These are phyloP conservation scores for Calonectria montana DNA, from an alignment of 2,329 filamentous ascomycete species.

Conservation along the genomic window DNA sequence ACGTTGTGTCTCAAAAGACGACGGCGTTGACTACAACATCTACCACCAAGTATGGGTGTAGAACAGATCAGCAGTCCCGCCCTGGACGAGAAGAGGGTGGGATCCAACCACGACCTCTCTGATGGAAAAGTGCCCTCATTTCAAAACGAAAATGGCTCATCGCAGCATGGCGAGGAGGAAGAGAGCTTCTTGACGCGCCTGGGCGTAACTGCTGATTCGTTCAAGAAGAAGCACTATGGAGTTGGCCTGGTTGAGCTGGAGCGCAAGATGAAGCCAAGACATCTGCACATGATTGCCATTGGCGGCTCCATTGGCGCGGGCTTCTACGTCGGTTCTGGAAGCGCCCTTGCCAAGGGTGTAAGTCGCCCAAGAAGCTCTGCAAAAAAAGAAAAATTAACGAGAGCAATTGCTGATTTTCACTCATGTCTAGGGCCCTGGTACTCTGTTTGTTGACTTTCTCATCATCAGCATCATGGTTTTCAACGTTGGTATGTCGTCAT, in stretches of 20 bases:
- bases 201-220: slow-evolving; percentile 11
- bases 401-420: background rate
- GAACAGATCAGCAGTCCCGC: slow-evolving; percentile 7
- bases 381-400: background rate
- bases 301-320: slow-evolving; percentile 16
- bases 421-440: slow-evolving; percentile 3
- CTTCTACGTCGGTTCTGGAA: slow-evolving; percentile 14
- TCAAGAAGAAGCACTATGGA: slow-evolving; percentile 16
- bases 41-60: background rate
- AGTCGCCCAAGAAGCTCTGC: background rate
- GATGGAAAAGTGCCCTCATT: slow-evolving; percentile 4
- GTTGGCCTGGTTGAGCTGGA: slow-evolving; percentile 15
- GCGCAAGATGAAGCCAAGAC: slow-evolving; percentile 16
- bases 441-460: slow-evolving; percentile 15
- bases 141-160: background rate
- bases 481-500: slow-evolving; percentile 14
- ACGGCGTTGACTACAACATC: background rate
- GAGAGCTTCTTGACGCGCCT: slow-evolving; percentile 8
- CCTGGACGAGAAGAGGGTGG: slow-evolving; percentile 15
- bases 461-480: slow-evolving; percentile 21
- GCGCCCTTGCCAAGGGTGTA: slow-evolving; percentile 17
- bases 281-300: slow-evolving; percentile 20
- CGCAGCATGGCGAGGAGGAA: background rate
- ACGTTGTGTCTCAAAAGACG: background rate
- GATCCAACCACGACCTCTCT: background rate